Percentiles rank a stretch among this genome's conserved stretches.
Conservation (phyloP, 768 basidiomycete genomes). For the Russula brevipes region DNA sequence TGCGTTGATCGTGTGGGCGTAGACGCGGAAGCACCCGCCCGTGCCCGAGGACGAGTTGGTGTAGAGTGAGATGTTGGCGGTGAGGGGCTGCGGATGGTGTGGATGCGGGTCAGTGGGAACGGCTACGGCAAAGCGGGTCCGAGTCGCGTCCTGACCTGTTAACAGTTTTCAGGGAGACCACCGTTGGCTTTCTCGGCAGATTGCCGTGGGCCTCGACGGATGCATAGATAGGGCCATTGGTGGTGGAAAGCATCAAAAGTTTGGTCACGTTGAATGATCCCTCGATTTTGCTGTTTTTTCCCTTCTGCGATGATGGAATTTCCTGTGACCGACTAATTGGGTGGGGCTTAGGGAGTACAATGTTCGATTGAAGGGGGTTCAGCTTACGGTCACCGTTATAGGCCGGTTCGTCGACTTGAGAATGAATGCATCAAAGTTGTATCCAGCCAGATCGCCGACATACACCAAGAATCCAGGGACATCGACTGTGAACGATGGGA, state of each 20-base stretch:
- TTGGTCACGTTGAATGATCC: slow-evolving; percentile 5
- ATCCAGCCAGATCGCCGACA: neutral
- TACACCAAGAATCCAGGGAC: neutral
- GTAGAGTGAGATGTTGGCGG: neutral
- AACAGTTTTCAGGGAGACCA: neutral
- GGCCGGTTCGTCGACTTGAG: slow-evolving; percentile 11
- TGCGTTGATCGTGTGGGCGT: slow-evolving; percentile 8
- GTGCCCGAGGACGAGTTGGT: slow-evolving; percentile 5
- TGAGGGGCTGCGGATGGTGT: neutral
- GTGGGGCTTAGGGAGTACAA: neutral
- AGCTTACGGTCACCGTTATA: slow-evolving; percentile 2
- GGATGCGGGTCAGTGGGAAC: neutral
- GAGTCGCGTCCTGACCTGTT: slow-evolving; percentile 10
- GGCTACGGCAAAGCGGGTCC: too few relatives aligned
- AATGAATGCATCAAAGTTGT: neutral
- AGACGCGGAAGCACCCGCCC: slow-evolving; percentile 3
- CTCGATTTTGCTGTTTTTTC: slow-evolving; percentile 8
- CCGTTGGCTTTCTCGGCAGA: neutral
- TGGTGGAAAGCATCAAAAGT: neutral
- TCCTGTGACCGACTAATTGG: neutral
- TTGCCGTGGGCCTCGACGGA: neutral
- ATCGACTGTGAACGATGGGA: neutral
- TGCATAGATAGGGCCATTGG: slow-evolving; percentile 2
- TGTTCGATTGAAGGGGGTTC: neutral
- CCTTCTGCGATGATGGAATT: neutral